Percentiles rank a stretch among this genome's conserved stretches.
These are phyloP conservation scores for Austroboletus rostrupii DNA, from an alignment of 1,284 basidiomycete genomes.

Conservation along the genomic window DNA sequence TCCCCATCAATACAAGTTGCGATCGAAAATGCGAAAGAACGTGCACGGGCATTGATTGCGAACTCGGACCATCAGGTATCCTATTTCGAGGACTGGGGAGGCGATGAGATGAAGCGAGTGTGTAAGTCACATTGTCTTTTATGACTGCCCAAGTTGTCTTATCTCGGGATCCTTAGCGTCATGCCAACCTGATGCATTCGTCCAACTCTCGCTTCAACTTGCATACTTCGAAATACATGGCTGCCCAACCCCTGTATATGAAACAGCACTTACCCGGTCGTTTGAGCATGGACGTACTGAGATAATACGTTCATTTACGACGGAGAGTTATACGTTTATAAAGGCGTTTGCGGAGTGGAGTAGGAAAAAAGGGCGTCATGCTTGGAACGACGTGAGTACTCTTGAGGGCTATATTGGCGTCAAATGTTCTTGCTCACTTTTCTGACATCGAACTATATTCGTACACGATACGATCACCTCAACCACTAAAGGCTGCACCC, in stretches of 20 bases:
- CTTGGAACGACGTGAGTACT: conserved; percentile 14
- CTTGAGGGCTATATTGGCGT: background rate
- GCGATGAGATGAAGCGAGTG: conserved; percentile 84
- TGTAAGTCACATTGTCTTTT: conserved; percentile 44
- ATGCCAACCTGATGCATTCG: conserved; percentile 84
- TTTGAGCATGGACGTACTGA: conserved; percentile 93
- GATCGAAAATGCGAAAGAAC: conserved; percentile 56
- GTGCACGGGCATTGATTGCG: conserved; percentile 61
- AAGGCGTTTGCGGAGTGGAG: conserved; percentile 18
- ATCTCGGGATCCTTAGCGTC: conserved; percentile 43
- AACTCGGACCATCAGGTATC: conserved; percentile 85
- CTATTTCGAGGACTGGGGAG: conserved; percentile 85
- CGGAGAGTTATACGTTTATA: conserved; percentile 76
- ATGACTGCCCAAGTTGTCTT: background rate
- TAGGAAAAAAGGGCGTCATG: background rate
- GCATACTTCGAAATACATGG: conserved; percentile 85
- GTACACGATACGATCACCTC: background rate
- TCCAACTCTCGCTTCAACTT: conserved; percentile 92
- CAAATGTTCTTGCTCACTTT: too few species aligned
- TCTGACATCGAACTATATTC: background rate
- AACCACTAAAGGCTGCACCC: conserved; percentile 11
- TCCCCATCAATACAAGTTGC: conserved; percentile 60
- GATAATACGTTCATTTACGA: conserved; percentile 79
- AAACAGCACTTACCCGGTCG: conserved; percentile 89
- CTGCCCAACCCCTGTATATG: conserved; percentile 86